Base-by-base conservation (phyloP, 305 asterid species). In the Fraxinus floribunda region DNA sequence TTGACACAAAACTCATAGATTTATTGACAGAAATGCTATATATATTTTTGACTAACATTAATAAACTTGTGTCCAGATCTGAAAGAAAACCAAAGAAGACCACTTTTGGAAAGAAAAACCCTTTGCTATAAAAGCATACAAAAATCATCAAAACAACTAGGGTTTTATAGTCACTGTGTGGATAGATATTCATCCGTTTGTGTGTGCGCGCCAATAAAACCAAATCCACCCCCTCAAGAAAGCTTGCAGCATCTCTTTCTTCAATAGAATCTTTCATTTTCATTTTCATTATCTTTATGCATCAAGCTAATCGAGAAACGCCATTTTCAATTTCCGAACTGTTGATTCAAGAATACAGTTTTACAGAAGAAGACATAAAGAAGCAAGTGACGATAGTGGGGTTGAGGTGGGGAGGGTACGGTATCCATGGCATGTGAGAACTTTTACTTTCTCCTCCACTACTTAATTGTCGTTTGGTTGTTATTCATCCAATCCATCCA, bases 1-100 rank as follows among this genome's bases (percentile, higher is more conserved):
- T 49, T 49, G 18, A 15, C 64, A 78, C 39, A 36, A 75, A 35
- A 81, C 60, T 74, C 80, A 60, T 70, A 5, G 18, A 30, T 30
- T 24, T 70, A 11, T 24, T 70, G 34, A 8, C 75, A 30, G 39
- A 44, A 15, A 70, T 30, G 26, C n/a, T 11, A 26, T 44, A 44
- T 44, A 7, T 22, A 8, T 10, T 26, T 26, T 9, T 70, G 16
- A 13, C 10, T 70, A 4, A 29, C 26, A 44, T n/a, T 74, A 57
- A 60, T 36, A 41, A 39, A 16, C 57, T 3, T 4, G 4, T 49
- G 60, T 49, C 16, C 55, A 83, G 85, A 83, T 78, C 85, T 83
- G 79, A 78, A 57, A 32, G 30, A 29, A 29, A 78, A 78, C 49
- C 49, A 38, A 55, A 72, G 46, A 73, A 32, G 22, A 24, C 82